phyloP scores from a whole-genome alignment of 83 land plant genomes.

The Thuja plicata region DNA sequence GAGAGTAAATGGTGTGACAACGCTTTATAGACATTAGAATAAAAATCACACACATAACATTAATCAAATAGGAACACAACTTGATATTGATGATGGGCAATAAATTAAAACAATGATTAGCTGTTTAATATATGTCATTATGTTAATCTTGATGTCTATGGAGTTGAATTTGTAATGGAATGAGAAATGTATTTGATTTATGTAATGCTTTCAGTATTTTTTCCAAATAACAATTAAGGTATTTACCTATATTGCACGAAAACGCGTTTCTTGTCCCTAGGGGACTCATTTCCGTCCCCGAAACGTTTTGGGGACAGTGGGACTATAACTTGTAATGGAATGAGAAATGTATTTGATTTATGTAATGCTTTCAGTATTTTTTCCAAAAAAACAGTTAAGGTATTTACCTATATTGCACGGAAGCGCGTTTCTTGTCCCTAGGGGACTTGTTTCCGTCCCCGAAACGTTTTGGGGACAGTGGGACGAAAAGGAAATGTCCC shows the following conservation, averaged over 20 bases:
- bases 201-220: background rate
- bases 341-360: background rate
- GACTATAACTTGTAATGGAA: background rate
- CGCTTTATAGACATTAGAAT: background rate
- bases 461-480: no score
- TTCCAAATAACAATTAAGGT: no score
- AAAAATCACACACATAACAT: background rate
- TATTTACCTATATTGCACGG: no score
- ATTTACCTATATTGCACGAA: no score
- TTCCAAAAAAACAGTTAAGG: no score
- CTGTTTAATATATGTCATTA: no score
- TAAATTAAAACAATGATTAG: background rate
- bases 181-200: background rate
- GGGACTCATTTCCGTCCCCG: no score
- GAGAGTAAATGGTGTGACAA: background rate
- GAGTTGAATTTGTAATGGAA: background rate
- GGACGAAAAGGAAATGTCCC: no score
- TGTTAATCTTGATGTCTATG: background rate
- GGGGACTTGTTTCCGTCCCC: no score
- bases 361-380: background rate
- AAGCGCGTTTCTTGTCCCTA: no score
- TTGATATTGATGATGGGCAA: background rate
- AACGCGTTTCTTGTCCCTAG: no score
- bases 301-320: no score
- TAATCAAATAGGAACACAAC: background rate